Percentiles rank a stretch among this genome's conserved stretches.
Conservation (phyloP, 1,139 yeast species). For the Hyphopichia pseudoburtonii region DNA sequence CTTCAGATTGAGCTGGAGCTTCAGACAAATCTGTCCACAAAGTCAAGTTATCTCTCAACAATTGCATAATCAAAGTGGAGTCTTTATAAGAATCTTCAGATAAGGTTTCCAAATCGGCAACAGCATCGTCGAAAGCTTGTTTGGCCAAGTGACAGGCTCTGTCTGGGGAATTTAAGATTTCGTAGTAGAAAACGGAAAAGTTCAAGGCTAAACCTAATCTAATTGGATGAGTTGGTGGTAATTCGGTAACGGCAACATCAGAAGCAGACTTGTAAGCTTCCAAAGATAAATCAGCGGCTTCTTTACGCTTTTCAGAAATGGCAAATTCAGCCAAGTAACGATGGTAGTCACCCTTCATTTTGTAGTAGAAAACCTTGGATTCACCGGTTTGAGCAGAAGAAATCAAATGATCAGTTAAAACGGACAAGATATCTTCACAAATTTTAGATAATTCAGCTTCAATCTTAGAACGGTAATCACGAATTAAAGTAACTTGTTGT, state of each 20-base stretch:
- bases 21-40: constrained; percentile 98
- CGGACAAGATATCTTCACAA: constrained; percentile 89
- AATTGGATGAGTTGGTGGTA: constrained; percentile 98
- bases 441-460: constrained; percentile 91
- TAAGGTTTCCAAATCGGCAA: constrained; percentile 95
- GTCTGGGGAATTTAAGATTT: constrained; percentile 96
- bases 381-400: constrained; percentile 96
- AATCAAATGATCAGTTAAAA: constrained; percentile 84
- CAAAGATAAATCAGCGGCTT: constrained; percentile 87
- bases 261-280: constrained; percentile 95
- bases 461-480: constrained; percentile 92
- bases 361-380: constrained; percentile 96
- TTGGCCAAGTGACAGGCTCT: constrained; percentile 98
- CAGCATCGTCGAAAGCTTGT: constrained; percentile 98
- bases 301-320: constrained; percentile 85
- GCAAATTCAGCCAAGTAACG: constrained; percentile 99
- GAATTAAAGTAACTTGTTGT: constrained; percentile 82
- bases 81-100: constrained; percentile 98
- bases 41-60: constrained; percentile 96
- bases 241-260: constrained; percentile 93
- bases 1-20: constrained; percentile 66
- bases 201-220: constrained; percentile 97
- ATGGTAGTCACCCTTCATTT: constrained; percentile 99
- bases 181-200: constrained; percentile 97
- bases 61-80: constrained; percentile 97